Base-by-base conservation (phyloP, 176 grass and related monocot species). In the Stipa capillata region DNA sequence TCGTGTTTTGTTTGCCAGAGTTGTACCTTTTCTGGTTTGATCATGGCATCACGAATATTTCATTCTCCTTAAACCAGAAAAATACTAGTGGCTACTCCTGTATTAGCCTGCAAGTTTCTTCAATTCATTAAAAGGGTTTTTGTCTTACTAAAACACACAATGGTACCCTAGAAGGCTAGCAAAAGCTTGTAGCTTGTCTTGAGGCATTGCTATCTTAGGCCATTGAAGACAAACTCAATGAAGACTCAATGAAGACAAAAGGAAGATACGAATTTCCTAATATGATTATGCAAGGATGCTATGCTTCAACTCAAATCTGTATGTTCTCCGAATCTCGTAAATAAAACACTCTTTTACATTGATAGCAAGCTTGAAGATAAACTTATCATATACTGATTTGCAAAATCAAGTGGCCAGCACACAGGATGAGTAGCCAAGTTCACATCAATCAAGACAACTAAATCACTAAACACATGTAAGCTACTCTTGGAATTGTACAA, bases 401-500 rank as follows among this genome's bases (percentile, higher is more conserved):
- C 69, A 80, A 75, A 81, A 85, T 47, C 34, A 70, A 65, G 51
- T 39, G 45, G 21, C 63, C 33, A 44, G 36, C 20, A 44, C 39
- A 52, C 18, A 51, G 18, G 28, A n/a, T 28, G 83, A 47, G 21
- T 63, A 21, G 50, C 2, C 32, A 51, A 40, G 39, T 78, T 42
- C 5, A 23, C 23, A 68, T 76, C 57, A 73, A 86, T 24, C 16
- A 21, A 29, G 6, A 64, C 33, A n/a, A 27, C 51, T 15, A 70
- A 51, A 58, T 61, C 41, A 44, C 39, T 6, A 23, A 50, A 62
- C 28, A 37, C 25, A 6, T 34, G n/a, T 24, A 41, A 23, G 27
- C 1, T 72, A 2, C 65, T 34, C 34, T 10, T 3, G 15, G 3
- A 34, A 31, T 60, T 80, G 14, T 44, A 75, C 28, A 50, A 49